A percentile compares a stretch with the other conserved stretches of the same genome.
phyloP scores from a whole-genome alignment of 768 basidiomycete species.

The Coprinopsis strossmayeri region DNA sequence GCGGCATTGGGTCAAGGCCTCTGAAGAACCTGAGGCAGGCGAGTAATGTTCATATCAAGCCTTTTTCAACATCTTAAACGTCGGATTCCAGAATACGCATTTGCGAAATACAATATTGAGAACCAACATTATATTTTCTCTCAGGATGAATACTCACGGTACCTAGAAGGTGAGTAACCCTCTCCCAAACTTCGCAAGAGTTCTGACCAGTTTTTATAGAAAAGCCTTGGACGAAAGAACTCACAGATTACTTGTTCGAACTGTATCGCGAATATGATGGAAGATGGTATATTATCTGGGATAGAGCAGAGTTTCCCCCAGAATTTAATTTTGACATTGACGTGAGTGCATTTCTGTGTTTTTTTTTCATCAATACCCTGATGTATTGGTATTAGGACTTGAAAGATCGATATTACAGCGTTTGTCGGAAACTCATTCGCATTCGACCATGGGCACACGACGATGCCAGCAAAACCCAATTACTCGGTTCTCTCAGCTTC shows the following conservation, averaged over 20 bases:
- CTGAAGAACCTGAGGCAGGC: constrained; percentile 51
- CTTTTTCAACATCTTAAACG: background rate
- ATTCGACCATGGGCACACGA: constrained; percentile 84
- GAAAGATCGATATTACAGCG: constrained; percentile 90
- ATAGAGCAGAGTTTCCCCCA: constrained; percentile 73
- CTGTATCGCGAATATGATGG: constrained; percentile 78
- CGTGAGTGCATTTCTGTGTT: constrained; percentile 31
- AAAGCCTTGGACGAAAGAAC: constrained; percentile 83
- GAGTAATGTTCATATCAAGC: constrained; percentile 12
- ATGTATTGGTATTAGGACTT: constrained; percentile 58
- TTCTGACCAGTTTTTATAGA: constrained; percentile 36
- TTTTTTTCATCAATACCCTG: constrained; percentile 5
- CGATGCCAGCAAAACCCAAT: constrained; percentile 57
- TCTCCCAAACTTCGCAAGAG: no score
- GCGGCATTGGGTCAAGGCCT: constrained; percentile 76
- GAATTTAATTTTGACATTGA: constrained; percentile 39
- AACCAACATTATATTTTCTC: constrained; percentile 64
- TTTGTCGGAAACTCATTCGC: constrained; percentile 82
- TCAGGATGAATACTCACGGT: constrained; percentile 80
- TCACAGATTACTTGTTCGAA: constrained; percentile 88
- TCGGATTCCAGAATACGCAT: constrained; percentile 56
- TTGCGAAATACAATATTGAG: constrained; percentile 77
- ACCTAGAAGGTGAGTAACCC: constrained; percentile 81
- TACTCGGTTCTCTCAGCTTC: constrained; percentile 71
- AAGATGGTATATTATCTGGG: constrained; percentile 85